These are phyloP conservation scores for Trapa incisa DNA, from an alignment of 345 rosid genomes.

Conservation along the genomic window DNA sequence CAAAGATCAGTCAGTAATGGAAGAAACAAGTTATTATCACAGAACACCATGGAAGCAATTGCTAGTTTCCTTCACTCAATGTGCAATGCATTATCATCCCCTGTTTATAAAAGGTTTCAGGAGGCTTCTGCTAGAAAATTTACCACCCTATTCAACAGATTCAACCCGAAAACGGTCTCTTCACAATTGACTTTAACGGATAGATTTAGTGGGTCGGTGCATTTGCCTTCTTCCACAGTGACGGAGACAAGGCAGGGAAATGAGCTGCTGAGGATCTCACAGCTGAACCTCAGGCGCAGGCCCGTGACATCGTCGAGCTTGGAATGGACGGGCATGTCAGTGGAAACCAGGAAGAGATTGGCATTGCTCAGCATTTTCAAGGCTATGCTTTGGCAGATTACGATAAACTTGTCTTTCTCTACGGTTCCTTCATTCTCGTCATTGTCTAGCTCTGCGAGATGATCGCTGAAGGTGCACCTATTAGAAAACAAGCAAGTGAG, in stretches of 20 bases:
- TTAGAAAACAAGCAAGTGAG: conserved; percentile 1
- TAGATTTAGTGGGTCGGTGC: conserved; percentile 49
- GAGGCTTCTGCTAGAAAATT: conserved; percentile 47
- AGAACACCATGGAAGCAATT: background rate
- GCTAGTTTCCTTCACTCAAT: background rate
- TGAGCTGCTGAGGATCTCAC: conserved; percentile 74
- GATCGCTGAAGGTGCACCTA: conserved; percentile 68
- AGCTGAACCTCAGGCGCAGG: conserved; percentile 62
- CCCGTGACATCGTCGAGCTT: conserved; percentile 74
- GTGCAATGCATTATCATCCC: background rate
- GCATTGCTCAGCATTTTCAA: conserved; percentile 73
- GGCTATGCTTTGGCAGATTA: conserved; percentile 60
- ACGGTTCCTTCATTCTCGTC: conserved; percentile 24
- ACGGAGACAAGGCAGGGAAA: conserved; percentile 64
- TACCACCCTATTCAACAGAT: conserved; percentile 66
- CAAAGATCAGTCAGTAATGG: background rate
- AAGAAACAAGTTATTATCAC: too few relatives aligned
- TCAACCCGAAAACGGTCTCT: conserved; percentile 86
- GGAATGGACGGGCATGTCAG: conserved; percentile 63
- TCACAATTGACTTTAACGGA: conserved; percentile 72
- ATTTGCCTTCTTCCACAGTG: conserved; percentile 82
- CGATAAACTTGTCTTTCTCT: conserved; percentile 52
- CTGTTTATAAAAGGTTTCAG: background rate
- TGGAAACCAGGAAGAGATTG: conserved; percentile 61
- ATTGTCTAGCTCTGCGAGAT: conserved; percentile 40